A percentile compares a stretch with the other conserved stretches of the same genome.
Conservation (phyloP, 2,329 filamentous ascomycete species). For the Hortaea sp. region DNA sequence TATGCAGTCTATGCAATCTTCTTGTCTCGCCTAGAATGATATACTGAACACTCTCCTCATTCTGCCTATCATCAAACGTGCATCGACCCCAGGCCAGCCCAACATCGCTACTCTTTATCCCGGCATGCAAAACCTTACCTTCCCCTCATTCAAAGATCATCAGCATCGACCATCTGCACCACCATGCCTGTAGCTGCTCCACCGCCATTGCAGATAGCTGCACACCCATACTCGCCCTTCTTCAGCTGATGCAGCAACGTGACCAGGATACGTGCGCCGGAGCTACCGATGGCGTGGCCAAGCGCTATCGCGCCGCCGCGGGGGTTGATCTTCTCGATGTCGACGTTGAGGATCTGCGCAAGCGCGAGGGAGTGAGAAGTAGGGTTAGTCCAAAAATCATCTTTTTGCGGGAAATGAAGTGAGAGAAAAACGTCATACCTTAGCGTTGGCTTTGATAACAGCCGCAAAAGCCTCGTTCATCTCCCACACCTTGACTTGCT, state of each 20-base stretch:
- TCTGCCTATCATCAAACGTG: too few species aligned
- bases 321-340: constrained; percentile 72
- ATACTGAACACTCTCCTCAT: too few species aligned
- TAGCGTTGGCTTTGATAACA: constrained; percentile 88
- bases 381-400: not conserved
- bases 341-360: constrained; percentile 63
- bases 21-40: too few species aligned
- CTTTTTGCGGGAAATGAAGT: not conserved
- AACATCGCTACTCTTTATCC: too few species aligned
- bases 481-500: constrained; percentile 91
- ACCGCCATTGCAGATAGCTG: constrained; percentile 93
- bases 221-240: constrained; percentile 86
- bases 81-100: too few species aligned
- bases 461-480: constrained; percentile 98
- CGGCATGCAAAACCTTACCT: not conserved
- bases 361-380: too few species aligned
- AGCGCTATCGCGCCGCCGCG: constrained; percentile 85
- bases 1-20: too few species aligned
- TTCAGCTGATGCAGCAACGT: constrained; percentile 86
- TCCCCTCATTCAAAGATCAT: constrained; percentile 19
- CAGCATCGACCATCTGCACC: constrained; percentile 62
- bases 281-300: constrained; percentile 87
- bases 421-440: constrained; percentile 41
- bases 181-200: constrained; percentile 86
- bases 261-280: constrained; percentile 80